Evolutionary conservation across 768 basidiomycete genomes (phyloP), one percentile per base, ranked within the genome.

Genomic region (Clitopilus hobsonii): DNA sequence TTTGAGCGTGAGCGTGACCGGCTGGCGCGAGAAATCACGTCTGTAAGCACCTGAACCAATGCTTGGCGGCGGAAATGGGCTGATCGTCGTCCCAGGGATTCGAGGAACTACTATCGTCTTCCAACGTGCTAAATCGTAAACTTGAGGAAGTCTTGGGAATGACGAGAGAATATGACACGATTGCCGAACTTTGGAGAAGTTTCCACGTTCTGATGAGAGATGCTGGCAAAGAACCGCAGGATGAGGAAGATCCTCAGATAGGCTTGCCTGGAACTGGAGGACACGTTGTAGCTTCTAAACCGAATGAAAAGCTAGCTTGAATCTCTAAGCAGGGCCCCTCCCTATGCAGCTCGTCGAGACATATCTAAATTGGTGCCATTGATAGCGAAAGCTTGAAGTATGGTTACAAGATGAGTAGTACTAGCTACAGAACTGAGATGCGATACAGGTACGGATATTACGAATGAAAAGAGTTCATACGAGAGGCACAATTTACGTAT

Each of bases 141-240:
- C 79, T 96, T 16, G 94, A 98, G 69, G 93, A 97, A 66, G 92
- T 94, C 1, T 73, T 88, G 23, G 91, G 91, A 8, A 95, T 96
- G 83, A 94, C 94, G 5, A 86, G 85, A 55, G 94, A 95, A 75
- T 94, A 96, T 67, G 83, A 88, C 51, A 94, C 89, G 2, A 91
- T 95, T 38, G 91, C 94, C 2, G 77, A 82, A 2, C 74, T 97
- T 49, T 95, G 93, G 92, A 79, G 84, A 56, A 83, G 80, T 61
- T 93, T 92, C 60, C 85, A 91, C 61, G 73, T 85, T 55, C 74
- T 93, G 60, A 92, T 92, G 89, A 79, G 78, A 23, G 75, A 70
- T 41, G 68, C 70, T n/a, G 67, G 62, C 41, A 71, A 71, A 3
- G 66, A 67, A n/a, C n/a, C n/a, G 16, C 67, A 67, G 41, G 68